phyloP scores from a whole-genome alignment of 2,329 filamentous ascomycete genomes.

The Chrysosphaeria jannelii region DNA sequence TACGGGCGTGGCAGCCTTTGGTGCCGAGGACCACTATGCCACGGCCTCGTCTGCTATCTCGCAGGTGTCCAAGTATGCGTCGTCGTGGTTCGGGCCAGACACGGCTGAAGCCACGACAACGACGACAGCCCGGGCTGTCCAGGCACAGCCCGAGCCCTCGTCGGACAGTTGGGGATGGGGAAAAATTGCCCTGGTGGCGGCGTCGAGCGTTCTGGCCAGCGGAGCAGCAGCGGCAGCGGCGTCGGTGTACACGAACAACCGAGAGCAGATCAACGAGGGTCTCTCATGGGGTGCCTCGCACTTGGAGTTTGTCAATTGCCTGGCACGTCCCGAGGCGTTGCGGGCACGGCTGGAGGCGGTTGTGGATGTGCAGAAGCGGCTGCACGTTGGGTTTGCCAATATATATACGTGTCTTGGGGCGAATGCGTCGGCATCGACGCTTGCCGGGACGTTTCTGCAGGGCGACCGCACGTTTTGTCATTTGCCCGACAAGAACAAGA shows the following conservation, averaged over 20 bases:
- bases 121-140: too few relatives aligned
- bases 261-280: slow-evolving; percentile 48
- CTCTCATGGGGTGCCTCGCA: slow-evolving; percentile 68
- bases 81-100: slow-evolving; percentile 29
- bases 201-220: slow-evolving; percentile 29
- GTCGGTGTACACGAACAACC: slow-evolving; percentile 61
- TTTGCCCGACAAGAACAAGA: too few relatives aligned
- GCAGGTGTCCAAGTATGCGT: slow-evolving; percentile 31
- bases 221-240: slow-evolving; percentile 47
- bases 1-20: slow-evolving; percentile 57
- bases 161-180: slow-evolving; percentile 43
- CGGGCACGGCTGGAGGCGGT: slow-evolving; percentile 41
- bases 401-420: slow-evolving; percentile 62
- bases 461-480: slow-evolving; percentile 67
- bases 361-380: slow-evolving; percentile 28
- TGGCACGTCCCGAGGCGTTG: slow-evolving; percentile 60
- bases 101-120: too few relatives aligned
- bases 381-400: slow-evolving; percentile 52
- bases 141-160: background rate
- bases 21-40: slow-evolving; percentile 64
- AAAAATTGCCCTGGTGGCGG: slow-evolving; percentile 59
- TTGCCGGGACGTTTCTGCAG: slow-evolving; percentile 27
- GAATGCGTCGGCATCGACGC: slow-evolving; percentile 9
- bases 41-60: slow-evolving; percentile 39
- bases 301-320: slow-evolving; percentile 73